Evolutionary conservation across 2,329 filamentous ascomycete genomes (phyloP).

Genomic region (Microsporum ferrugineum): DNA sequence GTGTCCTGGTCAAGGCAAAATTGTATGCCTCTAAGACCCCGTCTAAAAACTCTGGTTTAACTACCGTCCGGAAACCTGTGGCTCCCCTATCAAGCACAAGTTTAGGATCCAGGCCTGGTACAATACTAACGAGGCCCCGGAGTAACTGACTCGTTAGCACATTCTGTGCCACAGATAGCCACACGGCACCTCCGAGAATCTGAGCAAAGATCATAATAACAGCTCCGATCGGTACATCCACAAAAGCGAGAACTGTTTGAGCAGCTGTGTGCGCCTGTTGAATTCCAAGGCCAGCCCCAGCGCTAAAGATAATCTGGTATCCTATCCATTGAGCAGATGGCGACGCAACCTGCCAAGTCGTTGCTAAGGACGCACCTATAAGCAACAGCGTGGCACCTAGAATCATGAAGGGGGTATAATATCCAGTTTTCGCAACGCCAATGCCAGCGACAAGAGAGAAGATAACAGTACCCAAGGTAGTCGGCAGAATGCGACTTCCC

Average conservation of each 20-base stretch:
- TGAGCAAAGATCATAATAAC: conserved; percentile 29
- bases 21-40: conserved; percentile 29
- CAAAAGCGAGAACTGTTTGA: conserved; percentile 24
- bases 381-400: conserved; percentile 23
- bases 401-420: conserved; percentile 33
- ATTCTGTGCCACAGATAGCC: conserved; percentile 29
- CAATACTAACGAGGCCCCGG: conserved; percentile 17
- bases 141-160: conserved; percentile 28
- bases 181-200: conserved; percentile 29
- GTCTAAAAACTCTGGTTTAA: conserved; percentile 20
- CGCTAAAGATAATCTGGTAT: conserved; percentile 29
- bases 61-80: conserved; percentile 24
- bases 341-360: conserved; percentile 25
- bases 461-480: conserved; percentile 24
- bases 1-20: conserved; percentile 27
- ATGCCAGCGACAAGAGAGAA: conserved; percentile 24
- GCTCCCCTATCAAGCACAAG: conserved; percentile 27
- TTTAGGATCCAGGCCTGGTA: conserved; percentile 20
- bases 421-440: conserved; percentile 24
- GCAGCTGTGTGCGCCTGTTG: conserved; percentile 27
- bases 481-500: conserved; percentile 25
- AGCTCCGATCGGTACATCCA: conserved; percentile 27
- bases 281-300: conserved; percentile 28
- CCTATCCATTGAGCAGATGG: conserved; percentile 28
- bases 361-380: conserved; percentile 27